phyloP scores from a whole-genome alignment of 2,329 filamentous ascomycete genomes.

The Botrytis sinoallii region DNA sequence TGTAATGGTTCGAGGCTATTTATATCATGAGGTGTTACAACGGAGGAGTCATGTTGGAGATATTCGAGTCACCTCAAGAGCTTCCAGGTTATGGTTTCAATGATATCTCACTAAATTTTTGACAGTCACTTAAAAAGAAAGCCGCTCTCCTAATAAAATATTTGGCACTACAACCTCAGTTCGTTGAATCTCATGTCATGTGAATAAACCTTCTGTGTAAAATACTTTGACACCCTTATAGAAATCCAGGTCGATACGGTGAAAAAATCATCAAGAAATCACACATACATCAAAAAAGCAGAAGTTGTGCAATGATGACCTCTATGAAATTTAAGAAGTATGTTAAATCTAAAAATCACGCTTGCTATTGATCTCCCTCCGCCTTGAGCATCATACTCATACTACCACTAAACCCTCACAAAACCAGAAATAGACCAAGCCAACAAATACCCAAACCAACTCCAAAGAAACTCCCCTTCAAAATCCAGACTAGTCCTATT shows the following conservation, averaged over 20 bases:
- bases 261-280: not conserved
- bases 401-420: not conserved
- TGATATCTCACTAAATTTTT: not conserved
- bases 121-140: no score
- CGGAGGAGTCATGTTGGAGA: not conserved
- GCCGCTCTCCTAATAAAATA: no score
- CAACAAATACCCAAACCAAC: not conserved
- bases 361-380: not conserved
- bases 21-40: not conserved
- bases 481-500: not conserved
- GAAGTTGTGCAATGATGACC: not conserved
- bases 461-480: not conserved
- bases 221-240: fast-evolving
- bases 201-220: not conserved
- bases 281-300: not conserved
- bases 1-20: not conserved
- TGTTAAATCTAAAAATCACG: not conserved
- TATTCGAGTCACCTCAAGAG: not conserved
- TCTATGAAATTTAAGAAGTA: not conserved
- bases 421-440: not conserved
- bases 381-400: not conserved
- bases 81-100: not conserved
- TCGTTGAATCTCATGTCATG: not conserved
- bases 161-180: not conserved
- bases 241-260: fast-evolving